Percentiles rank a stretch among this genome's conserved stretches.
phyloP scores from a whole-genome alignment of 164 flowering plant species.

The Piper betle region DNA sequence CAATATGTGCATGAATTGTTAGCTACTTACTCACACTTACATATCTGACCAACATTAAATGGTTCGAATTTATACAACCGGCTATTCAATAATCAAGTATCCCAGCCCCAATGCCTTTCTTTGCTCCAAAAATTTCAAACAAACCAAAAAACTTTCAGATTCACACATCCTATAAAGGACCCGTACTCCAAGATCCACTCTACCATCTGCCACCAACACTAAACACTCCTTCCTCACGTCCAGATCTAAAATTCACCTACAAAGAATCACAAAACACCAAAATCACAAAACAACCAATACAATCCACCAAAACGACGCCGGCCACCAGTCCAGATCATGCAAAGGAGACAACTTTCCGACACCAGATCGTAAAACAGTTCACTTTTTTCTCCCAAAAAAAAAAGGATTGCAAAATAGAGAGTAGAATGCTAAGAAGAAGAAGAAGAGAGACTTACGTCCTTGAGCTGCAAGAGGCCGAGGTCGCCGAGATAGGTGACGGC shows the following conservation, averaged over 20 bases:
- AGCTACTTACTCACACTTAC: too few relatives aligned
- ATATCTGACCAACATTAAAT: too few relatives aligned
- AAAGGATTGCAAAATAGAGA: neutral
- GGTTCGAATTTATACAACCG: too few relatives aligned
- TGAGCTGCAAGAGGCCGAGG: slow-evolving; percentile 83
- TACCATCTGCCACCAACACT: neutral
- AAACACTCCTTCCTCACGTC: neutral
- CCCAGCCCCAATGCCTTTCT: too few relatives aligned
- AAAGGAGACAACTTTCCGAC: neutral
- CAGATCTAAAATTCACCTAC: neutral
- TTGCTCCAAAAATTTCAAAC: too few relatives aligned
- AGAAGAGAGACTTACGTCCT: slow-evolving; percentile 37
- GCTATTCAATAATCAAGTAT: too few relatives aligned
- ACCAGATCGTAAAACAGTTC: neutral
- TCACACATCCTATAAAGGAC: too few relatives aligned
- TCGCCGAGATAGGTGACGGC: slow-evolving; percentile 83
- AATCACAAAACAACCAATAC: neutral
- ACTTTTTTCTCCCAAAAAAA: neutral
- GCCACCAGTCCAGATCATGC: neutral
- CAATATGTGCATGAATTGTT: too few relatives aligned
- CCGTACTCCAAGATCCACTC: neutral
- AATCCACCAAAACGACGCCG: neutral
- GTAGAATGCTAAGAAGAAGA: neutral
- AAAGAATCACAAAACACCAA: neutral
- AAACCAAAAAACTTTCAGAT: too few relatives aligned